These are phyloP conservation scores for Tylopilus sp. DNA, from an alignment of 768 basidiomycete species.

Conservation along the genomic window DNA sequence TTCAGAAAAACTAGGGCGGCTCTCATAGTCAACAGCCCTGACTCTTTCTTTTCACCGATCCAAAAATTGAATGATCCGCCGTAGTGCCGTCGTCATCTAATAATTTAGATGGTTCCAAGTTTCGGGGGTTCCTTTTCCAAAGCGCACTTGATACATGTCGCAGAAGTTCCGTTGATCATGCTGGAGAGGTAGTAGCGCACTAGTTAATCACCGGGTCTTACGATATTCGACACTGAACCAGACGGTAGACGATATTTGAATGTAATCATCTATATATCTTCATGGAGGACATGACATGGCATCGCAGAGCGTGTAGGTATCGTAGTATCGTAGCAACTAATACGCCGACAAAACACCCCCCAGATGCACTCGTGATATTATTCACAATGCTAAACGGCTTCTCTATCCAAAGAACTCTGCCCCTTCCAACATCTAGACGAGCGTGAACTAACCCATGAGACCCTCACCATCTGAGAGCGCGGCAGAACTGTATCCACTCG, in stretches of 20 bases:
- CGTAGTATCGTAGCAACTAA: slow-evolving; percentile 7
- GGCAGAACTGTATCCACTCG: slow-evolving; percentile 51
- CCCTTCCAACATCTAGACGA: not conserved
- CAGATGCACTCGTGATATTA: slow-evolving; percentile 1
- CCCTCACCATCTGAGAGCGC: slow-evolving; percentile 59
- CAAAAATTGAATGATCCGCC: not conserved
- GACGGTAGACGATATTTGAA: not conserved
- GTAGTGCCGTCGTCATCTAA: not conserved
- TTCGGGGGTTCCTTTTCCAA: not conserved
- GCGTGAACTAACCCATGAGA: slow-evolving; percentile 34
- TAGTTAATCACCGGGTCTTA: not conserved
- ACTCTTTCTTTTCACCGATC: not conserved
- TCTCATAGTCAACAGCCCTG: not conserved
- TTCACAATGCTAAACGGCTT: slow-evolving; percentile 2
- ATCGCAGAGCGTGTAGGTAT: slow-evolving; percentile 11
- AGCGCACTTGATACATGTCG: not conserved
- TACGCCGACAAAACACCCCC: not conserved
- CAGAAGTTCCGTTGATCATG: not conserved
- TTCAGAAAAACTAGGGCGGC: not conserved
- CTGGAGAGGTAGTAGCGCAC: not conserved
- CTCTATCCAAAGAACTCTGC: not conserved
- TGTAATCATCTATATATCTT: not conserved
- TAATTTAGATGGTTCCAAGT: not conserved
- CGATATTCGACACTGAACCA: no score
- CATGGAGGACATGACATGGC: slow-evolving; percentile 8